These are phyloP conservation scores for Gillenia trifoliata DNA, from an alignment of 306 rosid genomes.

Conservation along the genomic window DNA sequence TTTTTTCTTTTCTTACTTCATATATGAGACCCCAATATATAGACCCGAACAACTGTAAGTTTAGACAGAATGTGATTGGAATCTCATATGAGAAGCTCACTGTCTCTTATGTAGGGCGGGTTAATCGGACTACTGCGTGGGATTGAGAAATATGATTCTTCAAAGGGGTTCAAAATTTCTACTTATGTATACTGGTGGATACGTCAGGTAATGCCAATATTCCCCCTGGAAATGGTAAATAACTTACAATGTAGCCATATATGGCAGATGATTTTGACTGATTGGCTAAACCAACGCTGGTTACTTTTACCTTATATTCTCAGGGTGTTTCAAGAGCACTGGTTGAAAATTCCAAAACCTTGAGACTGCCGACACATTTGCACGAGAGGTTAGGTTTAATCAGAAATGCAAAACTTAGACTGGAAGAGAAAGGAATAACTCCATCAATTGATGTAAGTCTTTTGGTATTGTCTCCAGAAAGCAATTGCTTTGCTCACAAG, in stretches of 20 bases:
- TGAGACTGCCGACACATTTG: conserved; percentile 78
- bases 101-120: conserved; percentile 65
- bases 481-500: conserved; percentile 2
- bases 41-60: neutral
- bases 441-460: conserved; percentile 90
- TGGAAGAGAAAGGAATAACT: conserved; percentile 82
- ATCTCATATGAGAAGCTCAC: conserved; percentile 4
- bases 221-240: conserved; percentile 6
- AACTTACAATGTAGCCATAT: neutral
- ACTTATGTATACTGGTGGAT: conserved; percentile 99
- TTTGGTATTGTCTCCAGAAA: conserved; percentile 4
- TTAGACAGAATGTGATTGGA: neutral
- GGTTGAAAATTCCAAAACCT: conserved; percentile 82
- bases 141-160: conserved; percentile 91
- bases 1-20: conserved; percentile 10
- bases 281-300: neutral
- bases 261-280: conserved; percentile 1
- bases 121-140: conserved; percentile 92
- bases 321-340: conserved; percentile 96
- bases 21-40: conserved; percentile 1
- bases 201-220: conserved; percentile 69
- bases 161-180: conserved; percentile 90
- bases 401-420: conserved; percentile 70
- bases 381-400: conserved; percentile 87
- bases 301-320: conserved; percentile 10